Evolutionary conservation across 140 eudicot genomes (phyloP), one percentile per base, ranked within the genome.

Genomic region (Cichorium intybus): DNA sequence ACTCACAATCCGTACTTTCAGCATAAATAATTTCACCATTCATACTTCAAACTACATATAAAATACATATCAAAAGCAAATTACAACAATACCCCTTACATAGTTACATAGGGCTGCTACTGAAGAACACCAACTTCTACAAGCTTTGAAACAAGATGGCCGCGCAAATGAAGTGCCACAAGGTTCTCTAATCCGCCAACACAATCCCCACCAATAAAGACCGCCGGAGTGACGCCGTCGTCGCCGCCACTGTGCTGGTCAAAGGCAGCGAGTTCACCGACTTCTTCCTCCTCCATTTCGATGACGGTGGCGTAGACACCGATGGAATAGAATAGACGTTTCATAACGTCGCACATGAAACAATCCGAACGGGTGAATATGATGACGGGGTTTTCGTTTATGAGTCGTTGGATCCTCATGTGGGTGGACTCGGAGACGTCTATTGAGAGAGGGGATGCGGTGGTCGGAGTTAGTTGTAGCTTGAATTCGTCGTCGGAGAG

Each of bases 101-200:
- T 4, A 4, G 33, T 28, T 6, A 49, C 12, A 28, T 4, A 4
- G 33, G 17, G 4, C 7, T 31, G 5, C 14, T 12, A 60, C 52
- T 45, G 23, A 35, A 89, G 77, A 27, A 79, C 97, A 60, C 97
- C 97, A 74, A 72, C 81, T 73, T 87, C 83, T 14, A 75, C 82
- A 10, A 90, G 96, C 70, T 54, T 77, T 3, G 93, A 81, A 51
- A 84, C 90, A 60, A 90, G 97, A 15, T 66, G 72, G 16, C 86
- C 82, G 10, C 80, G 73, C 69, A 90, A 63, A 64, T 90, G 97
- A n/a, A 84, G 69, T 11, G 82, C 96, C 72, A 90, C 83, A 33
- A 90, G 85, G 77, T 81, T 78, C 77, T 87, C 97, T 6, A 87
- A 52, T 3, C 90, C 95, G 0, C 97, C 97, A 26, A 90, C 90